Evolutionary conservation across 495 filamentous ascomycete genomes (phyloP), one percentile per base, ranked within the genome.

Genomic region (Neurospora sp.): DNA sequence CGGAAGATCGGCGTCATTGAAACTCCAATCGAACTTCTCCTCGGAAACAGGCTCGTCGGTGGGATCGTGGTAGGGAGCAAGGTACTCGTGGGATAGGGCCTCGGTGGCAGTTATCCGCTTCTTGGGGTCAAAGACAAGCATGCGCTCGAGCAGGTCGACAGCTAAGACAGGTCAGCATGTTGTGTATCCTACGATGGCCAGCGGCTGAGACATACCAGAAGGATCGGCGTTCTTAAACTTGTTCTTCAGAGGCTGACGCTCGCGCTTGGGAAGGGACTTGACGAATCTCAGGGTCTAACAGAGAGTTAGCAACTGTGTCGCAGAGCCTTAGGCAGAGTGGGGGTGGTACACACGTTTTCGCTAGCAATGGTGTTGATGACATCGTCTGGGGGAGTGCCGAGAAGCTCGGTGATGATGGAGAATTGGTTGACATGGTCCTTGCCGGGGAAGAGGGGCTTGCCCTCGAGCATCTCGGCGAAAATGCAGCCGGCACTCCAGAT

Each of bases 1-100:
- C 0, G 96, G 96, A 72, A 99, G 83, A 84, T 99, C 96, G 41
- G 96, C 96, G 80, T 99, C 95, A 81, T 98, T 99, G 84, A 99
- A 99, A n/a, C 94, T 97, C 96, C 96, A 99, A 80, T 99, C 96
- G 78, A 99, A 99, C 84, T 96, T 98, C 86, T 98, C 95, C 73
- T 97, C 93, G 35, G 96, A 93, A 14, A 93, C 92, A 9, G 96
- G 96, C 84, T 99, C 96, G 79, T 99, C 96, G 20, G 91, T 94
- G 16, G 95, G 94, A 79, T 99, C 96, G 79, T 99, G 96, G 84
- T 99, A 99, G 14, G 96, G 96, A 16, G 94, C 88, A 59, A 99
- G 92, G 79, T 98, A 99, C 74, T 94, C 92, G 80, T 98, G 93
- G 65, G 91, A 91, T 42, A 99, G 88, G 40, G 91, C 96, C 69